Percentiles rank a stretch among this genome's conserved stretches.
phyloP scores from a whole-genome alignment of 805 yeast species.

The Debaryomyces prosopidis region DNA sequence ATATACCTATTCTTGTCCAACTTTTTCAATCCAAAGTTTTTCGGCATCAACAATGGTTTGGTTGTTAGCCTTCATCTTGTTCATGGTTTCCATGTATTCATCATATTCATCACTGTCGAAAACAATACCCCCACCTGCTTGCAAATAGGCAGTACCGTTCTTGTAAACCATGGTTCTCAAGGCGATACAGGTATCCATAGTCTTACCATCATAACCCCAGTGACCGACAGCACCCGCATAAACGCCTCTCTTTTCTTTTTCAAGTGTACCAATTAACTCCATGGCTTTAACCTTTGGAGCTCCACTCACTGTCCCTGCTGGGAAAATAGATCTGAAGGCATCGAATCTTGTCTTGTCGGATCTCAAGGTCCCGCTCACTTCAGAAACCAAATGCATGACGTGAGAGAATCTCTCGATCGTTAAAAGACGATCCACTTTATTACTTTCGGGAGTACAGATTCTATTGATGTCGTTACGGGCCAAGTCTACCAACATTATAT shows the following conservation, averaged over 20 bases:
- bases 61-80: constrained; percentile 93
- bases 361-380: constrained; percentile 89
- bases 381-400: constrained; percentile 94
- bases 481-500: constrained; percentile 96
- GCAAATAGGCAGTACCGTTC: constrained; percentile 86
- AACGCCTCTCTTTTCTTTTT: constrained; percentile 89
- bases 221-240: constrained; percentile 99
- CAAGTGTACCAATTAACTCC: constrained; percentile 90
- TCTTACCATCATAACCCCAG: constrained; percentile 93
- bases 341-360: constrained; percentile 86
- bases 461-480: constrained; percentile 96
- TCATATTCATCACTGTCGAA: constrained; percentile 93
- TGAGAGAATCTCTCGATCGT: constrained; percentile 93
- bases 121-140: constrained; percentile 99
- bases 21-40: constrained; percentile 61
- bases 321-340: constrained; percentile 96
- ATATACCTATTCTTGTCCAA: constrained; percentile 12
- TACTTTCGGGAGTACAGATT: constrained; percentile 84
- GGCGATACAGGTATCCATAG: constrained; percentile 98
- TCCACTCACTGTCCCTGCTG: constrained; percentile 98
- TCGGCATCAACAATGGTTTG: constrained; percentile 93
- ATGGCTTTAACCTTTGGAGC: constrained; percentile 98
- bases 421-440: constrained; percentile 83
- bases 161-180: constrained; percentile 95
- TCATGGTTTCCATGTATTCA: constrained; percentile 94